Evolutionary conservation across 768 basidiomycete species (phyloP).

Genomic region (Saitozyma sp.): DNA sequence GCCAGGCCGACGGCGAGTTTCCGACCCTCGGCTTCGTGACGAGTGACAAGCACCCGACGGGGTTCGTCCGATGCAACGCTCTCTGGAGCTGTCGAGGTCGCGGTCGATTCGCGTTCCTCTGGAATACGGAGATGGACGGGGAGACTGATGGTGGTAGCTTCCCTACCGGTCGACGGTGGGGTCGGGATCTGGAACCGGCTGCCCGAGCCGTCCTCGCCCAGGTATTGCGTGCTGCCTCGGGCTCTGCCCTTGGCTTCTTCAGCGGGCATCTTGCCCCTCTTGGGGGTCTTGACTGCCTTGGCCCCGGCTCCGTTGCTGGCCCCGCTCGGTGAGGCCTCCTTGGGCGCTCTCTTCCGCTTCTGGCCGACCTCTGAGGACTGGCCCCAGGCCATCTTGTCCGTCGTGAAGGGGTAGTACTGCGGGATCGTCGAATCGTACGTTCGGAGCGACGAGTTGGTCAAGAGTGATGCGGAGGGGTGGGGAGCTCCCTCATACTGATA

Average conservation of each 20-base stretch:
- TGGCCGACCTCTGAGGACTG: constrained; percentile 16
- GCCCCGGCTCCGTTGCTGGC: neutral
- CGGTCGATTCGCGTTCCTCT: no score
- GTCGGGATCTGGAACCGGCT: constrained; percentile 22
- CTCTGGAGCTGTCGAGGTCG: no score
- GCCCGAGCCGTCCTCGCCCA: constrained; percentile 8
- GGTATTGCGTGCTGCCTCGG: constrained; percentile 4
- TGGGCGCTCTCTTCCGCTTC: constrained; percentile 34
- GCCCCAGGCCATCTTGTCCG: constrained; percentile 10
- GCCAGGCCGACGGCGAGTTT: constrained; percentile 26
- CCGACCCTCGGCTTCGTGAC: constrained; percentile 31
- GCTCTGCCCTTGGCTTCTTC: no score
- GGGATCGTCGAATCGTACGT: constrained; percentile 42
- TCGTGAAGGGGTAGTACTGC: constrained; percentile 35
- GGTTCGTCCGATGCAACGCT: neutral
- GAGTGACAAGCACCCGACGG: constrained; percentile 29
- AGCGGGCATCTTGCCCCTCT: constrained; percentile 9
- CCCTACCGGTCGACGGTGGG: constrained; percentile 39
- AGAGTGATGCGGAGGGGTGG: neutral
- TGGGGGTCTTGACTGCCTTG: constrained; percentile 31
- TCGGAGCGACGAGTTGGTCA: constrained; percentile 2
- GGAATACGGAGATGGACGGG: no score
- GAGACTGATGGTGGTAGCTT: neutral
- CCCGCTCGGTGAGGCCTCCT: constrained; percentile 15
- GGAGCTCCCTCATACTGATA: no score